Percentiles rank a stretch among this genome's conserved stretches.
Evolutionary conservation across 352 stramenopile genomes (phyloP).

Genomic region (Pythium sp.): DNA sequence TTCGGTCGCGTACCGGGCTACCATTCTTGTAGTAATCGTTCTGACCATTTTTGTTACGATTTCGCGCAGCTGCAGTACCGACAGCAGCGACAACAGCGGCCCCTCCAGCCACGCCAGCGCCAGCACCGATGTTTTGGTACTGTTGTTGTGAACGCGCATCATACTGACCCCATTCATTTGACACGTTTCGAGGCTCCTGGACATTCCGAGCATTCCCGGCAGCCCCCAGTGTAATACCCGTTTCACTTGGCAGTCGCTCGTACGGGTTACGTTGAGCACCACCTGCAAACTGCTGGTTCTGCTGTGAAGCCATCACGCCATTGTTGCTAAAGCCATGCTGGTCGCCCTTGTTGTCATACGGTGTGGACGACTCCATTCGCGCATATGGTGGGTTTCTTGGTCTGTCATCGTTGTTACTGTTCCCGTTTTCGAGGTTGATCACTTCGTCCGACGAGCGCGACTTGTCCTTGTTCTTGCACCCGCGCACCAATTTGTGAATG

Average conservation of each 20-base stretch:
- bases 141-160: conserved; percentile 13
- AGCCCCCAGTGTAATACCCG: neutral
- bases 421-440: conserved; percentile 57
- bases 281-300: conserved; percentile 11
- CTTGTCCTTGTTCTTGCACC: conserved; percentile 44
- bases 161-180: conserved; percentile 11
- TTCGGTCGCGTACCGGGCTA: conserved; percentile 2
- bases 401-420: conserved; percentile 16
- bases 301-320: neutral
- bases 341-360: conserved; percentile 14
- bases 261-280: conserved; percentile 12
- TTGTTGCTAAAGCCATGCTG: neutral
- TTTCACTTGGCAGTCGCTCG: neutral
- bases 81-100: neutral
- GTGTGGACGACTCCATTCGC: conserved; percentile 20
- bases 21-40: conserved; percentile 10
- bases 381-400: conserved; percentile 14
- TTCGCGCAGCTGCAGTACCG: conserved; percentile 8
- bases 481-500: conserved; percentile 57
- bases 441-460: conserved; percentile 17
- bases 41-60: conserved; percentile 10
- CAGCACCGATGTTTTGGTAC: conserved; percentile 5
- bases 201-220: neutral
- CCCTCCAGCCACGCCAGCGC: conserved; percentile 10
- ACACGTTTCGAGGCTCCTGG: conserved; percentile 1